Percentiles rank a stretch among this genome's conserved stretches.
Conservation (phyloP, 148 eudicot species). For the Chenopodium formosanum region DNA sequence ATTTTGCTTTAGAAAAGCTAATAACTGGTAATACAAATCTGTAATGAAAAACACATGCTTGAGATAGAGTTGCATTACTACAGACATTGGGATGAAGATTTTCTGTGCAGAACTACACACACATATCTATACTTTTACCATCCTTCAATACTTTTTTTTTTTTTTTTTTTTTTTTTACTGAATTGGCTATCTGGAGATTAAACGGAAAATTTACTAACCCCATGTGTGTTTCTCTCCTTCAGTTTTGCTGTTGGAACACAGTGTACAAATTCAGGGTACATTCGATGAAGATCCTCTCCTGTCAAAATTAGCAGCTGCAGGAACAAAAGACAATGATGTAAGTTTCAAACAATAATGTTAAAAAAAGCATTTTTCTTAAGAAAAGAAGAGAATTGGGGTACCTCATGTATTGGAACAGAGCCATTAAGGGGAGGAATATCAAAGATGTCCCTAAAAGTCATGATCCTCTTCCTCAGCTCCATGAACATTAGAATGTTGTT, state of each 20-base stretch:
- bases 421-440: conserved; percentile 71
- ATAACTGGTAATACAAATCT: background rate
- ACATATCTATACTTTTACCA: background rate
- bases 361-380: background rate
- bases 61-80: background rate
- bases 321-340: background rate
- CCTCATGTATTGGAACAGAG: conserved; percentile 72
- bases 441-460: conserved; percentile 67
- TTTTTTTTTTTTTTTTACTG: too few species aligned
- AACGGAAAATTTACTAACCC: conserved; percentile 42
- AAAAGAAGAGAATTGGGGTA: conserved; percentile 20
- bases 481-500: conserved; percentile 50
- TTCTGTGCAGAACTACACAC: background rate
- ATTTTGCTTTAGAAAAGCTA: background rate
- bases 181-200: background rate
- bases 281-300: conserved; percentile 64
- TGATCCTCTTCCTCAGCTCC: conserved; percentile 69
- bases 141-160: too few species aligned
- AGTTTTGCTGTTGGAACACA: conserved; percentile 44
- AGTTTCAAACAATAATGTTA: background rate
- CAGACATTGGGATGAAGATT: background rate
- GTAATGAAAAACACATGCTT: background rate
- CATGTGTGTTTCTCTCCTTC: conserved; percentile 53
- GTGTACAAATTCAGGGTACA: conserved; percentile 68
- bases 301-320: conserved; percentile 72